Evolutionary conservation across 139 green algal genomes (phyloP).

Genomic region (Ostreobium quekettii): DNA sequence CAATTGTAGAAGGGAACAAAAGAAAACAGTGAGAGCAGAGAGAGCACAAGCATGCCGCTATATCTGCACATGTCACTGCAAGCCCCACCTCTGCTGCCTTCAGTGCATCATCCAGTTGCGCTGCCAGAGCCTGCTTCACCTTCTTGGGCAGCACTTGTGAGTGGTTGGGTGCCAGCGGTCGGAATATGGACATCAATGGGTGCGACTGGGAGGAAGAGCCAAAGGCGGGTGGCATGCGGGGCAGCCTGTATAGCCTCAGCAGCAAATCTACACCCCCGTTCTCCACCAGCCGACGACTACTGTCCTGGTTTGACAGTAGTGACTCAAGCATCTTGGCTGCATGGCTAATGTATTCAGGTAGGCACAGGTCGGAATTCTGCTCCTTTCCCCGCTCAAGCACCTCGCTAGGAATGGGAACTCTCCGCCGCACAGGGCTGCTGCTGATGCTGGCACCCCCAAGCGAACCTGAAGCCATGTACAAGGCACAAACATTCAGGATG

Average conservation of each 20-base stretch:
- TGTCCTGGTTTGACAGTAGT: slow-evolving; percentile 61
- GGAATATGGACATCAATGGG: slow-evolving; percentile 66
- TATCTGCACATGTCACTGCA: not conserved
- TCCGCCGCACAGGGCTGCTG: no score
- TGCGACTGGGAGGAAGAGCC: slow-evolving; percentile 60
- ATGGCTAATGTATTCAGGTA: slow-evolving; percentile 65
- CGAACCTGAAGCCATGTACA: no score
- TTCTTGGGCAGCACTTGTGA: slow-evolving; percentile 20
- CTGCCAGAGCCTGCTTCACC: slow-evolving; percentile 1
- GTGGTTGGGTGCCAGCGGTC: slow-evolving; percentile 45
- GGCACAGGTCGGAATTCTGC: slow-evolving; percentile 21
- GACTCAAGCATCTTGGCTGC: slow-evolving; percentile 72
- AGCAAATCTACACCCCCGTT: slow-evolving; percentile 62
- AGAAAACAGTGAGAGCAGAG: not conserved
- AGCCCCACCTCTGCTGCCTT: not conserved
- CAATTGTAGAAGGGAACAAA: not conserved
- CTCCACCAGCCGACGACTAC: slow-evolving; percentile 61
- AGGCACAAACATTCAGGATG: no score
- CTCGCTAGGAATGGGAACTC: slow-evolving; percentile 1
- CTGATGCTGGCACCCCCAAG: no score
- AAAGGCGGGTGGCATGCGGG: slow-evolving; percentile 55
- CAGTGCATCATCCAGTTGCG: slow-evolving; percentile 9
- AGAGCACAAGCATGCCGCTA: not conserved
- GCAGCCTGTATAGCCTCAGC: slow-evolving; percentile 69
- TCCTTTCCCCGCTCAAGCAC: slow-evolving; percentile 8